Base-by-base conservation (phyloP, 1,139 yeast genomes). In the Hansenula lynferdii region DNA sequence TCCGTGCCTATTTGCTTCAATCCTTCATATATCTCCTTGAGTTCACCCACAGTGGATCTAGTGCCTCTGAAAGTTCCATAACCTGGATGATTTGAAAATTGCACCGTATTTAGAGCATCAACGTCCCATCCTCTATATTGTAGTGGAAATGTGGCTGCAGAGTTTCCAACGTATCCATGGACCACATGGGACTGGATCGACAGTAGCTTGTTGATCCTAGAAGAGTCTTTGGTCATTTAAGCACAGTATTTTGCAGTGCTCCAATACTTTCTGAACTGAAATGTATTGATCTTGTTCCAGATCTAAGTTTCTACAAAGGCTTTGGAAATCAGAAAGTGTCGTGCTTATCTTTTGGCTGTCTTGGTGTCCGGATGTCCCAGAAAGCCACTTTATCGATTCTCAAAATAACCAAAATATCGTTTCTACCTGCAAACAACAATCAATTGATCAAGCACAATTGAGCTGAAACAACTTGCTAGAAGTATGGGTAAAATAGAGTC, bases 161-260 rank as follows among this genome's bases (percentile, higher is more conserved):
- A 71, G 56, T 83, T 84, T 2, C 95, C 95, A 15, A 85, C 95
- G 53, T 84, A 85, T 4, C 96, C 96, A 54, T 86, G 95, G 5
- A 78, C 84, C 3, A 86, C 95, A 58, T 85, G 95, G 8, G 92
- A 82, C 58, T 83, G 90, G 7, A 85, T 71, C 3, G 85, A 71
- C 7, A 78, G 61, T 1, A 77, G 21, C n/a, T 10, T 35, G 21
- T 20, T 28, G 8, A 30, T 17, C 16, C 28, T 31, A 8, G 11
- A 6, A 2, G 34, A 17, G 3, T 22, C 34, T 17, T 31, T 31
- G 3, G 34, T 31, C 34, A 31, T 31, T n/a, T n/a, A n/a, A n/a
- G n/a, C n/a, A n/a, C n/a, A n/a, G n/a, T n/a, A n/a, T n/a, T n/a
- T n/a, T n/a, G n/a, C n/a, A n/a, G n/a, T n/a, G n/a, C n/a, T n/a